These are phyloP conservation scores for Pythium rhizo-oryzae DNA, from an alignment of 352 stramenopile genomes.

Conservation along the genomic window DNA sequence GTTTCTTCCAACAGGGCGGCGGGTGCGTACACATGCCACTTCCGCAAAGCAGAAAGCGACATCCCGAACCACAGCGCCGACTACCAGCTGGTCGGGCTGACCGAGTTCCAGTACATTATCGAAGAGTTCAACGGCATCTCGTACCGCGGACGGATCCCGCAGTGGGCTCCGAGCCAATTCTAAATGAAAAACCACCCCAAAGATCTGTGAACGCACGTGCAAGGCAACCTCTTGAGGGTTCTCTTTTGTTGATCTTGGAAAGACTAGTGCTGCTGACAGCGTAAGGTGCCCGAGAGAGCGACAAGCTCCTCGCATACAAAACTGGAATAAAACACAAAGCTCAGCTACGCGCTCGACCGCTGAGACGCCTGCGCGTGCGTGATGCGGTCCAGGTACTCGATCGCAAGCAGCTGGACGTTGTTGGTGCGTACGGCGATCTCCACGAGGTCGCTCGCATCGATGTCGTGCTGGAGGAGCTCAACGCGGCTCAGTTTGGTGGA, in stretches of 20 bases:
- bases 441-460: constrained; percentile 48
- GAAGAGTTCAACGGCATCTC: constrained; percentile 81
- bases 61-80: constrained; percentile 80
- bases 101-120: constrained; percentile 68
- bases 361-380: neutral
- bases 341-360: neutral
- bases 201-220: neutral
- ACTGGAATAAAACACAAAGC: neutral
- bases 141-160: constrained; percentile 41
- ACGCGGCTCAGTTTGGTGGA: constrained; percentile 57
- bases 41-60: constrained; percentile 59
- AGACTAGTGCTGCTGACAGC: no score
- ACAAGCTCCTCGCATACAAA: neutral
- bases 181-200: neutral
- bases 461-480: constrained; percentile 38
- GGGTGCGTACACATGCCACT: constrained; percentile 63
- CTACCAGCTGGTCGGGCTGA: constrained; percentile 61
- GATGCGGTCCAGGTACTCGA: constrained; percentile 64
- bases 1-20: constrained; percentile 36
- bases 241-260: neutral
- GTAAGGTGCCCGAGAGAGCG: no score
- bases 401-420: constrained; percentile 55
- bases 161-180: constrained; percentile 4
- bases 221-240: no score
- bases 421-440: constrained; percentile 62